Evolutionary conservation across 345 rosid species (phyloP), one percentile per base, ranked within the genome.

Genomic region (Aethionema arabicum): DNA sequence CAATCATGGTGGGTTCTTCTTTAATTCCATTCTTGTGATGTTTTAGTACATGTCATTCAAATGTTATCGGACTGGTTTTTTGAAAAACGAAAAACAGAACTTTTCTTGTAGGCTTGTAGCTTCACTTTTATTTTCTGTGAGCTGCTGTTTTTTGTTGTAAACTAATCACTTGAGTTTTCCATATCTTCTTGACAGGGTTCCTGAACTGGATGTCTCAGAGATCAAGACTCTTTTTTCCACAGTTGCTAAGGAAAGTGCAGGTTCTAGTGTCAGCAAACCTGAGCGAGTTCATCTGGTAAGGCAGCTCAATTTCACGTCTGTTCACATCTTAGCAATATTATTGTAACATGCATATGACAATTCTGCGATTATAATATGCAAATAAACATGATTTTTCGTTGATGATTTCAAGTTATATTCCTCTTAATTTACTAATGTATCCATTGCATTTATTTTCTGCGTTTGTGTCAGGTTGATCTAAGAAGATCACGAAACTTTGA

Each of bases 401-500:
- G n/a, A n/a, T n/a, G n/a, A n/a, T n/a, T n/a, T n/a, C n/a, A n/a
- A n/a, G n/a, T n/a, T n/a, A n/a, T n/a, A n/a, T n/a, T n/a, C n/a
- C n/a, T n/a, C n/a, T n/a, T n/a, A n/a, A n/a, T n/a, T n/a, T n/a
- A n/a, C n/a, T n/a, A n/a, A n/a, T n/a, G n/a, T n/a, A n/a, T n/a
- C n/a, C n/a, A n/a, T n/a, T n/a, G n/a, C n/a, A n/a, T n/a, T n/a
- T n/a, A n/a, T n/a, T n/a, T 41, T 29, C 31, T 55, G 33, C 63
- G 45, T 62, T 69, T 70, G 53, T 54, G 36, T 80, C 80, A 92
- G 99, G 81, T 92, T 78, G 99, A 90, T 78, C 73, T 89, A 80
- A 93, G 97, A 38, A 85, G 96, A 72, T 97, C 99, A 14, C 81
- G 89, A 74, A 90, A 92, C 67, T 92, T 97, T 78, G 99, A 92